These are phyloP conservation scores for Parafenestella ontariensis DNA, from an alignment of 2,329 filamentous ascomycete species.

Conservation along the genomic window DNA sequence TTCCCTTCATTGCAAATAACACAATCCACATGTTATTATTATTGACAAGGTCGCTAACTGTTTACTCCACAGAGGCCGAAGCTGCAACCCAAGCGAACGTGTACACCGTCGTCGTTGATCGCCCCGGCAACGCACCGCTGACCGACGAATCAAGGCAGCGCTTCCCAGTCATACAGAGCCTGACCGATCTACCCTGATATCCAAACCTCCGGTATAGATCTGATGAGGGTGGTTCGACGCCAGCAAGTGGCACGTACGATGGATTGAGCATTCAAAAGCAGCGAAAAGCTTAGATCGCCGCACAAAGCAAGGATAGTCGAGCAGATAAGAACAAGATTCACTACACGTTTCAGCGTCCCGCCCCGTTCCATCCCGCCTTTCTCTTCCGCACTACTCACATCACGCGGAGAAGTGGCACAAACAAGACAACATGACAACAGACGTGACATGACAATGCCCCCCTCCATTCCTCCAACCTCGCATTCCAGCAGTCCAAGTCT, in stretches of 20 bases:
- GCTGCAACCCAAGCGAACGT: slow-evolving; percentile 54
- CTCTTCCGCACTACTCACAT: background rate
- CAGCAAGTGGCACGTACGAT: background rate
- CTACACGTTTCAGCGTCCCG: background rate
- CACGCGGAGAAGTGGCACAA: background rate
- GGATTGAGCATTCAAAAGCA: background rate
- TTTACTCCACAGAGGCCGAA: slow-evolving; percentile 48
- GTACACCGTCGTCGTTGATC: slow-evolving; percentile 55
- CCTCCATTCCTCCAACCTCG: no score
- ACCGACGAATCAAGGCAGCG: slow-evolving; percentile 22
- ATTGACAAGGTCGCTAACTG: slow-evolving; percentile 22
- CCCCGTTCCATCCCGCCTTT: no score
- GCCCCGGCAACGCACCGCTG: slow-evolving; percentile 74
- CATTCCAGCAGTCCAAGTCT: no score
- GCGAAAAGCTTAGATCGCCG: background rate
- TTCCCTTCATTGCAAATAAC: slow-evolving; percentile 4
- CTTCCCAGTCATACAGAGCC: slow-evolving; percentile 35
- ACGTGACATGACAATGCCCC: no score
- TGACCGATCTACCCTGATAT: slow-evolving; percentile 48
- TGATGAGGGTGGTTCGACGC: background rate
- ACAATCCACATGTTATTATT: background rate
- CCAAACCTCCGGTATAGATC: background rate
- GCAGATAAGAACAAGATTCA: background rate
- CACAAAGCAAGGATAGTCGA: background rate
- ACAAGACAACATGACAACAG: no score